Evolutionary conservation across 805 yeast genomes (phyloP).

Genomic region (Wickerhamomyces rabaulensis): DNA sequence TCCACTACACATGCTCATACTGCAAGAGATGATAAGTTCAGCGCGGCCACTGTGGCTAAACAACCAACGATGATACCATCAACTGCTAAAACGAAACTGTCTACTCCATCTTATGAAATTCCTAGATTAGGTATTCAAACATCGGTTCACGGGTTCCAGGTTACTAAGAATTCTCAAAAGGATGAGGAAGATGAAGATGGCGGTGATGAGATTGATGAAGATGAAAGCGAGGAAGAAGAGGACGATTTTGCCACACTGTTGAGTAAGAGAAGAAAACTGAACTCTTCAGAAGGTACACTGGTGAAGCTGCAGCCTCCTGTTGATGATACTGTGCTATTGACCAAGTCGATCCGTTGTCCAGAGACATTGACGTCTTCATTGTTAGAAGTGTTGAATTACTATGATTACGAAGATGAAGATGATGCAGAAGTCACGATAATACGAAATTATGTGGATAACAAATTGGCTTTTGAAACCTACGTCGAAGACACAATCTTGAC

Average conservation of each 20-base stretch:
- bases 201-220: slow-evolving; percentile 23
- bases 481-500: slow-evolving; percentile 33
- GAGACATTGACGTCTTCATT: slow-evolving; percentile 25
- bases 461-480: slow-evolving; percentile 35
- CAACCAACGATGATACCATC: slow-evolving; percentile 8
- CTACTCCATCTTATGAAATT: slow-evolving; percentile 41
- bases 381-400: slow-evolving; percentile 27
- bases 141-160: slow-evolving; percentile 51
- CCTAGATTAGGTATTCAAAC: slow-evolving; percentile 66
- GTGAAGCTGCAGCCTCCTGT: slow-evolving; percentile 9
- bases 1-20: slow-evolving; percentile 35
- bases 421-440: slow-evolving; percentile 32
- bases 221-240: slow-evolving; percentile 47
- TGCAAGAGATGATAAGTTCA: slow-evolving; percentile 12
- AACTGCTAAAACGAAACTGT: slow-evolving; percentile 22
- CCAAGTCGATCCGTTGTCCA: background rate
- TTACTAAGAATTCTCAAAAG: slow-evolving; percentile 24
- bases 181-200: slow-evolving; percentile 22
- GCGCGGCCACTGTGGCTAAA: slow-evolving; percentile 10
- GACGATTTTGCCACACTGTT: slow-evolving; percentile 20
- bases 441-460: slow-evolving; percentile 30
- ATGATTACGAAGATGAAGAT: slow-evolving; percentile 27
- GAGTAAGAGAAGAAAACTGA: slow-evolving; percentile 29
- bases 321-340: slow-evolving; percentile 9
- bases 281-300: slow-evolving; percentile 24